Evolutionary conservation across 257 asterid species (phyloP).

Genomic region (Perilla frutescens): DNA sequence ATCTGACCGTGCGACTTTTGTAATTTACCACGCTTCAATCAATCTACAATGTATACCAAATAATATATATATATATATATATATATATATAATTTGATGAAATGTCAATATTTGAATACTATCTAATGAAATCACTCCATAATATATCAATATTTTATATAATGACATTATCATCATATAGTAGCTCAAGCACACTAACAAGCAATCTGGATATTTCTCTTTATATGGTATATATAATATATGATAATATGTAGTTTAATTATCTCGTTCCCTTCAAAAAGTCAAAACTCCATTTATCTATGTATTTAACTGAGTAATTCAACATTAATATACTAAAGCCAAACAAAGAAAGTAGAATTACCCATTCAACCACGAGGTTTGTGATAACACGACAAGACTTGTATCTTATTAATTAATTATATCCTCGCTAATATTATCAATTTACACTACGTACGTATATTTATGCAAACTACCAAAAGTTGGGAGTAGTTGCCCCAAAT

Average conservation of each 20-base stretch:
- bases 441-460: too few species aligned
- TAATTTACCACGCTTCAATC: conserved; percentile 37
- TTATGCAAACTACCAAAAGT: too few species aligned
- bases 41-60: neutral
- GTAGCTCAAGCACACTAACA: neutral
- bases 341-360: neutral
- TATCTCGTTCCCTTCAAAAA: neutral
- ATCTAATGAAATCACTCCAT: neutral
- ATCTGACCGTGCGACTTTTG: conserved; percentile 49
- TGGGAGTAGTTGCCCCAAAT: too few species aligned
- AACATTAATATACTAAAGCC: neutral
- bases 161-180: neutral
- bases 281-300: neutral
- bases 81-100: neutral
- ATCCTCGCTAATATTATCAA: too few species aligned
- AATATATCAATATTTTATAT: neutral
- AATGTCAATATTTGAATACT: conserved; percentile 9
- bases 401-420: too few species aligned
- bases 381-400: too few species aligned
- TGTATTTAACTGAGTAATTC: too few species aligned
- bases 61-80: neutral
- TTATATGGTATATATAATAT: too few species aligned
- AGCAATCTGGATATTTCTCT: too few species aligned
- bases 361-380: too few species aligned
- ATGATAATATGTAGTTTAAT: too few species aligned